phyloP scores from a whole-genome alignment of 768 basidiomycete species.

The Coprinellus aureogranulatus region DNA sequence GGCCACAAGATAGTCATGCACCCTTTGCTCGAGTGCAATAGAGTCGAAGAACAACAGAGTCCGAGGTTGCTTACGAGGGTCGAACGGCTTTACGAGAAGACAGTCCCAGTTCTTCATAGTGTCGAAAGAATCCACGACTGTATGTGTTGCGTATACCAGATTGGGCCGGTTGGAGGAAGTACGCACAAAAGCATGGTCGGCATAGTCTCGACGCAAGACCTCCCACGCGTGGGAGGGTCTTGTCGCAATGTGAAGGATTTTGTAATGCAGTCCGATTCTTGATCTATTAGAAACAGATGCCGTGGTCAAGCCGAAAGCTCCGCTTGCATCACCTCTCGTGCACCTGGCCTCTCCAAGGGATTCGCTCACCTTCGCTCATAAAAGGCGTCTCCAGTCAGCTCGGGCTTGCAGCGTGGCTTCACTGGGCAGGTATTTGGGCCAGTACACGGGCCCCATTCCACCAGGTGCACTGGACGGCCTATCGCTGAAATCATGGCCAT shows the following conservation, averaged over 20 bases:
- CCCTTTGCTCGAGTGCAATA: background rate
- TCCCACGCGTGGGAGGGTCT: no score
- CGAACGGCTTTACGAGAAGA: conserved; percentile 16
- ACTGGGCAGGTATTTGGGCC: no score
- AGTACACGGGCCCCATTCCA: no score
- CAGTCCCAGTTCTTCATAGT: conserved; percentile 23
- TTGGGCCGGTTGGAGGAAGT: conserved; percentile 26
- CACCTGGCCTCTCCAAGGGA: background rate
- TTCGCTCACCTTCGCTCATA: background rate
- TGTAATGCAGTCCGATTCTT: no score
- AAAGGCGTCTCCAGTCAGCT: no score
- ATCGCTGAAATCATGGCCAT: no score
- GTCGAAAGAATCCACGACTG: conserved; percentile 15
- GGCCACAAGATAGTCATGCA: conserved; percentile 4
- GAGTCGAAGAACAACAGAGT: conserved; percentile 18
- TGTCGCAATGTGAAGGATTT: no score
- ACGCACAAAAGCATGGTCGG: conserved; percentile 12
- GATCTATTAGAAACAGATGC: no score
- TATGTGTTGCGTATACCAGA: conserved; percentile 27
- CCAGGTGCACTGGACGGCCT: no score
- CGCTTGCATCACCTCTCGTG: background rate
- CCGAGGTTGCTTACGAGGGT: conserved; percentile 12
- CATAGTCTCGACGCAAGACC: no score
- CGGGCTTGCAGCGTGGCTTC: no score
- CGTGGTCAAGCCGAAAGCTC: no score